A percentile compares a stretch with the other conserved stretches of the same genome.
Conservation (phyloP, 1,284 basidiomycete genomes). For the Sporisorium scitamineum region DNA sequence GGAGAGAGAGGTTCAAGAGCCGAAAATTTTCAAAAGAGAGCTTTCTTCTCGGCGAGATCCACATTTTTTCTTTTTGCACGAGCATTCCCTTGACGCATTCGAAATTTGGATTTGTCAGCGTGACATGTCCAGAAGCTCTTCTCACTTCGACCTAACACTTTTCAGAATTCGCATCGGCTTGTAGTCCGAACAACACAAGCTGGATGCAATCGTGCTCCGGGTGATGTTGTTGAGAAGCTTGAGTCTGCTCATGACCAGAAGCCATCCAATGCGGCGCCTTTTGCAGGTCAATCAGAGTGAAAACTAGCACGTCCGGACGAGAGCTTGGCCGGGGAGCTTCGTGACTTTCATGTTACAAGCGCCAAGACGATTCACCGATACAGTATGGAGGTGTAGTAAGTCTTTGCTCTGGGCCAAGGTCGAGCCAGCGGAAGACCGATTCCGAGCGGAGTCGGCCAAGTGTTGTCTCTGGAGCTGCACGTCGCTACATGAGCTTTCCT, state of each 20-base stretch:
- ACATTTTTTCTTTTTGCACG: conserved; percentile 8
- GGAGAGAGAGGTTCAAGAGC: not conserved
- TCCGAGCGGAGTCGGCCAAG: not conserved
- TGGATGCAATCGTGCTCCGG: no score
- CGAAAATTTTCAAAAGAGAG: conserved; percentile 28
- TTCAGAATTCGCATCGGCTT: not conserved
- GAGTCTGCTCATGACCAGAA: not conserved
- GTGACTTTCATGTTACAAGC: no score
- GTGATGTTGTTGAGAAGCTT: no score
- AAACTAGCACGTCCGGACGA: no score
- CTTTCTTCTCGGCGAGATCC: conserved; percentile 1
- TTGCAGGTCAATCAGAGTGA: no score
- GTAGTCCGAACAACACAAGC: no score
- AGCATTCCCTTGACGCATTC: conserved; percentile 2
- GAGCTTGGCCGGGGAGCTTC: not conserved
- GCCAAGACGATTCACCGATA: no score
- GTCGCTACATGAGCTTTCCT: conserved; percentile 4
- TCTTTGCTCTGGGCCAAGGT: not conserved
- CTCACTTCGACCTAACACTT: not conserved
- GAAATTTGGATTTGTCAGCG: conserved; percentile 33
- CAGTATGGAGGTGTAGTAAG: not conserved
- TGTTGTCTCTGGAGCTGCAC: conserved; percentile 9
- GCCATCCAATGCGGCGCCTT: no score
- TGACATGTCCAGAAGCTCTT: conserved; percentile 5
- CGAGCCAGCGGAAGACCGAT: not conserved